Evolutionary conservation across 73 alveolate species (phyloP).

Genomic region (Tetrahymena thermophila): DNA sequence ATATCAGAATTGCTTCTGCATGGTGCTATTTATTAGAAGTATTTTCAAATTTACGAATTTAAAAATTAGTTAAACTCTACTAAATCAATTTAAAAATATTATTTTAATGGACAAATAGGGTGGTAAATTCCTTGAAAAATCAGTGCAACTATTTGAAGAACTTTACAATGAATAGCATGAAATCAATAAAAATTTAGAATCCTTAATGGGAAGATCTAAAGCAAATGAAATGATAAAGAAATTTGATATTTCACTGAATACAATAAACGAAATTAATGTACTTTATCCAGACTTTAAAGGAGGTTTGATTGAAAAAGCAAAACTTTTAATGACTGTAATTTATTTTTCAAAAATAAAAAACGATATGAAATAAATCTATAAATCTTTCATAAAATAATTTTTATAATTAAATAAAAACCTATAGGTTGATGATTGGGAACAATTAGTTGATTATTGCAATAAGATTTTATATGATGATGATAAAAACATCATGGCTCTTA

Average conservation of each 20-base stretch:
- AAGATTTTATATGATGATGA: constrained; percentile 64
- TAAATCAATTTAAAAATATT: constrained; percentile 31
- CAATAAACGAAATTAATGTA: constrained; percentile 65
- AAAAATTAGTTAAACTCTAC: not conserved
- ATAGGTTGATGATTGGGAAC: constrained; percentile 82
- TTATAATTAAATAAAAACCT: not conserved
- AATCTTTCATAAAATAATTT: too few relatives aligned
- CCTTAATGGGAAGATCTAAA: constrained; percentile 66
- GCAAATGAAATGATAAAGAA: constrained; percentile 67
- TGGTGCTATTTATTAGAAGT: constrained; percentile 34
- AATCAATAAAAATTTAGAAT: constrained; percentile 61
- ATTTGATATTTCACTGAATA: constrained; percentile 63
- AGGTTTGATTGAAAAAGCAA: constrained; percentile 73
- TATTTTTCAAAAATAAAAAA: not conserved
- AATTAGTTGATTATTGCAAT: constrained; percentile 62
- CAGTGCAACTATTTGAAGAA: constrained; percentile 46
- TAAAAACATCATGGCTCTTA: constrained; percentile 68
- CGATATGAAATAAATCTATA: not conserved
- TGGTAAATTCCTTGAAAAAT: not conserved
- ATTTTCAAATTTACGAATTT: not conserved
- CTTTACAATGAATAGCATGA: constrained; percentile 30
- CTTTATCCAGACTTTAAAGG: constrained; percentile 63
- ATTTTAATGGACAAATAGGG: constrained; percentile 52
- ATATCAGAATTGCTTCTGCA: constrained; percentile 12
- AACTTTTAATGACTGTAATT: constrained; percentile 46